Base-by-base conservation (phyloP, 140 eudicot genomes). In the Stevia rebaudiana region DNA sequence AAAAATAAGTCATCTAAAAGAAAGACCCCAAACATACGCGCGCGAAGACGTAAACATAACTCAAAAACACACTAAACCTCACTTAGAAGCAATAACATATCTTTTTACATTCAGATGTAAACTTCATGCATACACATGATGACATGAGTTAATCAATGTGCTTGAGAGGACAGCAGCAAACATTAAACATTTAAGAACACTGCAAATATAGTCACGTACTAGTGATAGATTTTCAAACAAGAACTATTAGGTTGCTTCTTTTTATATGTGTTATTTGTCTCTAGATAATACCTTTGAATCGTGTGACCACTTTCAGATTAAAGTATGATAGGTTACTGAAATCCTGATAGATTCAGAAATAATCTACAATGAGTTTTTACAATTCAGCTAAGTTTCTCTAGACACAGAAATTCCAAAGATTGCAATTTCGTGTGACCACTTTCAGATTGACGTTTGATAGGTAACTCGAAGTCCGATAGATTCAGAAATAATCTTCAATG, bases 51-150 rank as follows among this genome's bases (percentile, higher is more conserved):
- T 42, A 42, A 24, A 17, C 9, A 4, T n/a, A 62, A 24, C 58
- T 31, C 13, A 33, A 42, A 48, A 51, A 61, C 62, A 22, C 24
- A 36, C 36, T 11, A 40, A 62, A 61, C 70, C 63, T 61, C 39
- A 39, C 57, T 55, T 8, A 48, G 11, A 50, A 42, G 40, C 43
- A 39, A 37, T 37, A 25, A 3, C 42, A 51, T n/a, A 24, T 21
- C 17, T 23, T 63, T 63, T 33, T 48, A 46, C 11, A 25, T 5
- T 30, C 28, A 47, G 47, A 55, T 18, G 11, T 62, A 44, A 43
- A 65, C 30, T 16, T 58, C 19, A 17, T 17, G 47, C 16, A 58
- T 57, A 33, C 15, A 33, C 28, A 15, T 11, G n/a, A 36, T 18
- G 28, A 16, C 22, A 13, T 4, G 12, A n/a, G n/a, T n/a, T n/a